Evolutionary conservation across 441 rosid species (phyloP).

Genomic region (Lepidium campestre): DNA sequence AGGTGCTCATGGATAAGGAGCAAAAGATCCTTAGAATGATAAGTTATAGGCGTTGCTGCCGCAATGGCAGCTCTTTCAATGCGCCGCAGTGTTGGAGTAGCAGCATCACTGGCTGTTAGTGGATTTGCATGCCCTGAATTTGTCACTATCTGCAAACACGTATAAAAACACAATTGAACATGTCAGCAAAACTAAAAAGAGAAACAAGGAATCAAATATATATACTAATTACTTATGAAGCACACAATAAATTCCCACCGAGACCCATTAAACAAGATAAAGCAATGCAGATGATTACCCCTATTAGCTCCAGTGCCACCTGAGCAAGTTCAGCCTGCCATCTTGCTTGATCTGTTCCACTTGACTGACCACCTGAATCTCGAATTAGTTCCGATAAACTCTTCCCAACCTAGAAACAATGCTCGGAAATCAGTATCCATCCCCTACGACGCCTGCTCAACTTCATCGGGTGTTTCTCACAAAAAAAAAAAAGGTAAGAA

Average conservation of each 20-base stretch:
- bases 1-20: conserved; percentile 97
- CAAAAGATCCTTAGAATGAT: conserved; percentile 96
- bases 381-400: conserved; percentile 94
- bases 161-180: conserved; percentile 12
- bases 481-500: background rate
- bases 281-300: conserved; percentile 44
- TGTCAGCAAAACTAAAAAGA: background rate
- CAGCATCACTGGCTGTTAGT: conserved; percentile 97
- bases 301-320: conserved; percentile 94
- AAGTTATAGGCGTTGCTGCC: conserved; percentile 94
- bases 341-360: conserved; percentile 83
- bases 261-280: background rate
- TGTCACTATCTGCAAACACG: conserved; percentile 74
- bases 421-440: conserved; percentile 5
- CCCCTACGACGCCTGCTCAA: background rate
- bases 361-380: conserved; percentile 79
- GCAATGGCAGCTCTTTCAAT: conserved; percentile 99
- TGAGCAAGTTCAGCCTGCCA: conserved; percentile 98
- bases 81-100: conserved; percentile 91
- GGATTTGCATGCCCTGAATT: conserved; percentile 95
- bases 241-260: background rate
- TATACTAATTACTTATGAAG: background rate
- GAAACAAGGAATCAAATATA: background rate
- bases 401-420: conserved; percentile 76
- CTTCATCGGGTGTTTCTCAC: conserved; percentile 14